Evolutionary conservation across 495 filamentous ascomycete genomes (phyloP), one percentile per base, ranked within the genome.

Genomic region (Penicillium arizonense): DNA sequence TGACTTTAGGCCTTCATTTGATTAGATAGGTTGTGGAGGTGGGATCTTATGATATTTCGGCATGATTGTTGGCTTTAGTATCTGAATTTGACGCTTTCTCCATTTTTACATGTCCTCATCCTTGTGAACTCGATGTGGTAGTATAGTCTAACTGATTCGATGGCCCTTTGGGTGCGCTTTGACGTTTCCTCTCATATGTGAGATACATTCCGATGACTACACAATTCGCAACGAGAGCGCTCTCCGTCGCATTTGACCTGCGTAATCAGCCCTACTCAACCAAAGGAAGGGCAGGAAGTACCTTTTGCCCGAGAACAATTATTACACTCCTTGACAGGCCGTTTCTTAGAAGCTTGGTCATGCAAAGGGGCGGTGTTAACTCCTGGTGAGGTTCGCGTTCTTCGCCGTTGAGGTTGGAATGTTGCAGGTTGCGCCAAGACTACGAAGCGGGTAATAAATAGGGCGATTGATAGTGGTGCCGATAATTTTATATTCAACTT

Each of bases 241-340:
- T 38, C 12, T 18, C 30, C 47, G 10, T 42, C 37, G 16, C 47
- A 50, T 50, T 50, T 50, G n/a, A 50, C 40, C 47, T 50, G 14
- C 12, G n/a, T 49, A 2, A 38, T 39, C 13, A 16, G 47, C 11
- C 0, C n/a, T 41, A 3, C 12, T 50, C 33, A 33, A 35, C 9
- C 5, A 13, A 30, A 30, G 11, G 9, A 10, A 8, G 20, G 18
- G 18, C 4, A 11, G 13, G 11, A 18, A 42, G 10, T 33, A 50
- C 47, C 36, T 50, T 50, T 9, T 39, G 24, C 13, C 13, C 24
- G 47, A 26, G 40, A 50, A 12, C 37, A 50, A 34, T 50, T 42
- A 20, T 50, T 37, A 16, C 47, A 50, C 12, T 38, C 47, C 16
- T 50, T 36, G 24, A 37, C 33, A 3, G 14, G 14, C 2, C 37